A percentile compares a stretch with the other conserved stretches of the same genome.
Conservation (phyloP, 2,329 filamentous ascomycete genomes). For the Truncatella angustata region DNA sequence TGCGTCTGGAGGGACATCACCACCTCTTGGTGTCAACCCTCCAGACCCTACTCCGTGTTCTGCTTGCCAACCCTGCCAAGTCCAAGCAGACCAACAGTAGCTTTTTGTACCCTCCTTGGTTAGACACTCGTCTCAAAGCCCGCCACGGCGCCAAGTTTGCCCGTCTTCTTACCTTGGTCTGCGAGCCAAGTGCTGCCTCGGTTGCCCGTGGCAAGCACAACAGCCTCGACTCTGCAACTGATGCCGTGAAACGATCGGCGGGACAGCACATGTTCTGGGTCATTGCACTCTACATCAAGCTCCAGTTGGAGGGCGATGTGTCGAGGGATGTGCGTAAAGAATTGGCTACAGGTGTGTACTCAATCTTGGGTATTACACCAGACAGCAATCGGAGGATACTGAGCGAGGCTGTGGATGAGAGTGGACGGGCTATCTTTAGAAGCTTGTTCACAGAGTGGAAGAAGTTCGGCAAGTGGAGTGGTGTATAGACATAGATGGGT, state of each 20-base stretch:
- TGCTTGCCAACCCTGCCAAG: constrained; percentile 40
- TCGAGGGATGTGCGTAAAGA: constrained; percentile 50
- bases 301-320: constrained; percentile 56
- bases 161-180: constrained; percentile 57
- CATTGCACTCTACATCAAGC: constrained; percentile 57
- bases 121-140: constrained; percentile 33
- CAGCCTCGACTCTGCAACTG: constrained; percentile 57
- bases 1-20: constrained; percentile 61
- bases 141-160: constrained; percentile 50
- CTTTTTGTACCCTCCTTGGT: constrained; percentile 31
- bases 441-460: constrained; percentile 58
- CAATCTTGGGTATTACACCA: constrained; percentile 57
- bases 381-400: constrained; percentile 54
- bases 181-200: constrained; percentile 56
- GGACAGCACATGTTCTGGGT: constrained; percentile 62
- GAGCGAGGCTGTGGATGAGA: constrained; percentile 58
- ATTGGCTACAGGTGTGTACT: constrained; percentile 56
- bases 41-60: constrained; percentile 53
- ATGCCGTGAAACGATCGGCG: constrained; percentile 59
- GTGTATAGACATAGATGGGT: constrained; percentile 38
- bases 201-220: constrained; percentile 46
- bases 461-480: constrained; percentile 64
- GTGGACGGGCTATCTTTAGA: constrained; percentile 57
- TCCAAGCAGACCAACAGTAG: constrained; percentile 15
- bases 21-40: constrained; percentile 55